Base-by-base conservation (phyloP, 371 early-diverging fungal genomes). In the Mortierella polycephala region DNA sequence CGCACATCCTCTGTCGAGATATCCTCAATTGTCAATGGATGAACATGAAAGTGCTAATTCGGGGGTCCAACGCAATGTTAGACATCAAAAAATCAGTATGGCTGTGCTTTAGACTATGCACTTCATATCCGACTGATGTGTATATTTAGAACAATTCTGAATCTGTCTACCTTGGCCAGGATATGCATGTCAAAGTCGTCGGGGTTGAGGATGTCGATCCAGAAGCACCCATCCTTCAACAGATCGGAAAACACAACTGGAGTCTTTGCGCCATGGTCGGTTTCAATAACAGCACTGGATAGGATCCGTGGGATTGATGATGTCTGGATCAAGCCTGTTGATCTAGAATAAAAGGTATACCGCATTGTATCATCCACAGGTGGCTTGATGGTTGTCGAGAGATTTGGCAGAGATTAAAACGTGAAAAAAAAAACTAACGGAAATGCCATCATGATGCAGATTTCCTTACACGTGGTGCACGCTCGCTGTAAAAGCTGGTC, bases 21-120 rank as follows among this genome's bases (percentile, higher is more conserved):
- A 67, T 96, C 98, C 83, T 98, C 97, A 23, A 88, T 87, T 0
- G 97, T 96, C 52, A 98, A 79, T 20, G 98, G 96, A 68, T 98
- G 98, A 39, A 98, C 90, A 62, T 83, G 83, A 59, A 94, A 93
- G 7, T 88, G 83, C 83, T 87, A 67, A 30, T 30, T 30, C 30
- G 4, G 30, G 30, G 30, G 30, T 30, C 30, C 30, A 30, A 4
- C 4, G 30, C 30, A 30, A 30, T 4, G 30, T 30, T 2, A 30
- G 30, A 30, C 30, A 30, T 30, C 30, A 30, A 4, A 30, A 30
- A 30, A 30, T 30, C 1, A 30, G 30, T 30, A 30, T 4, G 30
- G 30, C 4, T 30, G 30, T 30, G 30, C 30, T 30, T 30, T 30
- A 30, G n/a, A n/a, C 4, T 4, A 30, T 30, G 37, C 23, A 7